Percentiles rank a stretch among this genome's conserved stretches.
Evolutionary conservation across 139 green algal genomes (phyloP).

Genomic region (Chlorokybus atmophyticus): DNA sequence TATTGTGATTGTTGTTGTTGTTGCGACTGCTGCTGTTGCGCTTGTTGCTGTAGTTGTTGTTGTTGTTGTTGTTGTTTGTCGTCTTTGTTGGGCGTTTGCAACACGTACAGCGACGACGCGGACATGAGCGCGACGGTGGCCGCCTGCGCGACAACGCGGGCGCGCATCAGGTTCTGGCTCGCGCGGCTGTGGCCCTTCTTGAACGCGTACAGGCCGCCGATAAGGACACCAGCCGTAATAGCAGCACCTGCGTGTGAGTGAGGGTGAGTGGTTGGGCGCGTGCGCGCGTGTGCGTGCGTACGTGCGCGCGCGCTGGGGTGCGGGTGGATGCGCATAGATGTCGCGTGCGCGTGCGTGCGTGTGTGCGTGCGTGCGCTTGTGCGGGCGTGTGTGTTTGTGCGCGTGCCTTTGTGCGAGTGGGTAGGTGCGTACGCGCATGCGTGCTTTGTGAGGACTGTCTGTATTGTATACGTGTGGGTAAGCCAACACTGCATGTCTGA

Average conservation of each 20-base stretch:
- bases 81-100: too few relatives aligned
- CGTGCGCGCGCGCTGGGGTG: background rate
- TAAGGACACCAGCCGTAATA: slow-evolving; percentile 16
- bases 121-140: slow-evolving; percentile 36
- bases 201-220: slow-evolving; percentile 30
- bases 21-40: too few relatives aligned
- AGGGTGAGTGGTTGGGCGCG: background rate
- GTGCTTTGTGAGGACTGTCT: too few relatives aligned
- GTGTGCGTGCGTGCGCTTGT: background rate
- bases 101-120: too few relatives aligned
- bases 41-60: too few relatives aligned
- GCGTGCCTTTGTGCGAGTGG: background rate
- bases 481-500: background rate
- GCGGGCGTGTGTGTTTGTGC: background rate
- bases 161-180: slow-evolving; percentile 33
- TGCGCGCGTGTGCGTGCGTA: background rate
- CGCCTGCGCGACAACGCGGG: slow-evolving; percentile 30
- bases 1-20: too few relatives aligned
- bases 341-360: background rate
- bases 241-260: slow-evolving; percentile 10
- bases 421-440: too few relatives aligned
- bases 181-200: slow-evolving; percentile 19
- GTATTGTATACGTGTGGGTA: too few relatives aligned
- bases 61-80: too few relatives aligned
- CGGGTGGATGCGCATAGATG: background rate